Percentiles rank a stretch among this genome's conserved stretches.
These are phyloP conservation scores for Phytopythium litorale DNA, from an alignment of 352 stramenopile genomes.

Conservation along the genomic window DNA sequence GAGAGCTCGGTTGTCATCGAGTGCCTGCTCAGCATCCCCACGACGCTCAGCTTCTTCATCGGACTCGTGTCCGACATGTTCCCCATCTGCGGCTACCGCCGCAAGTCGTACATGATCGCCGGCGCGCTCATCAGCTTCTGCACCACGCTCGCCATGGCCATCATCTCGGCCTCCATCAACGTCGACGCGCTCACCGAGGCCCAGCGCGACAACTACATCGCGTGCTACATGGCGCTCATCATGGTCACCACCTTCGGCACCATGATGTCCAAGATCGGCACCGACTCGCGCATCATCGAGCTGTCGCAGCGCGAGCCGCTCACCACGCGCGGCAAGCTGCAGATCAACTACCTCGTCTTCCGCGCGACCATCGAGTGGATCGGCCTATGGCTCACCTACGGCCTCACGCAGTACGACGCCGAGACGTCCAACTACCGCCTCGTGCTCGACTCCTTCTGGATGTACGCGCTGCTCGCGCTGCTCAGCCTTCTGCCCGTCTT, in stretches of 20 bases:
- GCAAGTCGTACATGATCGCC: slow-evolving; percentile 90
- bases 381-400: slow-evolving; percentile 41
- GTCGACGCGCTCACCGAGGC: slow-evolving; percentile 22
- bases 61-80: slow-evolving; percentile 85
- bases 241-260: slow-evolving; percentile 77
- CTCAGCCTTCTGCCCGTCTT: slow-evolving; percentile 51
- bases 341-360: slow-evolving; percentile 80
- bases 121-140: slow-evolving; percentile 56
- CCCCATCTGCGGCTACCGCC: slow-evolving; percentile 80
- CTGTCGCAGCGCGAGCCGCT: slow-evolving; percentile 75
- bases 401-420: slow-evolving; percentile 38
- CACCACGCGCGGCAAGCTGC: slow-evolving; percentile 54
- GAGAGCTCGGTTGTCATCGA: slow-evolving; percentile 58
- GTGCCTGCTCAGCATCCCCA: slow-evolving; percentile 83
- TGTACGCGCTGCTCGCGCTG: slow-evolving; percentile 46
- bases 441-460: slow-evolving; percentile 44
- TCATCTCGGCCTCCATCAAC: slow-evolving; percentile 41
- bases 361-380: slow-evolving; percentile 45
- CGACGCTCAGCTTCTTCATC: slow-evolving; percentile 82
- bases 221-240: slow-evolving; percentile 60
- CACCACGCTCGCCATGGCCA: slow-evolving; percentile 48
- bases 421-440: slow-evolving; percentile 42
- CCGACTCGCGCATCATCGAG: slow-evolving; percentile 79
- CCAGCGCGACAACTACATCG: slow-evolving; percentile 30
- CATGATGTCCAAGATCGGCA: slow-evolving; percentile 82